A percentile compares a stretch with the other conserved stretches of the same genome.
Evolutionary conservation across 352 stramenopile species (phyloP).

Genomic region (Globisporangium emineosum): DNA sequence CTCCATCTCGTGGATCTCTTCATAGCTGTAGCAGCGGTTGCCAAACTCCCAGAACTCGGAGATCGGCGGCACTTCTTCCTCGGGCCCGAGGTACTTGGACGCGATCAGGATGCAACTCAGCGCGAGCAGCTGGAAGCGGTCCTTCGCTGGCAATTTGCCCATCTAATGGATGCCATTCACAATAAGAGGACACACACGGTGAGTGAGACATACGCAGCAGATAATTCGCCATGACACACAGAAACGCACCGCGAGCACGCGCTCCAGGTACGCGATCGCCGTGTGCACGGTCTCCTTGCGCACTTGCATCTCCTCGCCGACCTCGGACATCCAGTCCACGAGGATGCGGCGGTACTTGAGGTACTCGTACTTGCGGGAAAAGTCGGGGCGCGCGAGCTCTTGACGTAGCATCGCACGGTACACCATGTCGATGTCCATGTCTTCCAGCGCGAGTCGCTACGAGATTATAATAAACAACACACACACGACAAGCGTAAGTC

Average conservation of each 20-base stretch:
- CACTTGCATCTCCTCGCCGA: constrained; percentile 83
- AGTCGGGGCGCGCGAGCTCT: constrained; percentile 67
- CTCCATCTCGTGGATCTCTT: constrained; percentile 81
- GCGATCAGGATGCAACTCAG: constrained; percentile 79
- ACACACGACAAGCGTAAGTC: not conserved
- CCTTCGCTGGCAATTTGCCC: constrained; percentile 55
- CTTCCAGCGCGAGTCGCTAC: constrained; percentile 67
- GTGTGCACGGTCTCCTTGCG: constrained; percentile 79
- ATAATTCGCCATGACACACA: not conserved
- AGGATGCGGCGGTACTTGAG: constrained; percentile 80
- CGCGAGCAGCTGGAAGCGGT: constrained; percentile 79
- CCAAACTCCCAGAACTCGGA: constrained; percentile 86
- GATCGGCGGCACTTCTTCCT: constrained; percentile 79
- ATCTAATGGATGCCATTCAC: constrained; percentile 13
- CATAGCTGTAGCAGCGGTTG: constrained; percentile 80
- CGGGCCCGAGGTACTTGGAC: constrained; percentile 74
- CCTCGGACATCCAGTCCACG: constrained; percentile 85
- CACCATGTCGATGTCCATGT: constrained; percentile 66
- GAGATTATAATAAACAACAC: not conserved
- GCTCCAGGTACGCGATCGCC: constrained; percentile 81
- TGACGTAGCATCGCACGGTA: constrained; percentile 79
- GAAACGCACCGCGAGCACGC: constrained; percentile 41
- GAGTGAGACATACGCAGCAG: not conserved
- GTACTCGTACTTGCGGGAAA: constrained; percentile 74
- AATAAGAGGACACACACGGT: not conserved